Evolutionary conservation across 225 moss, liverwort and hornwort species (phyloP).

Genomic region (Marchantia polymorpha): DNA sequence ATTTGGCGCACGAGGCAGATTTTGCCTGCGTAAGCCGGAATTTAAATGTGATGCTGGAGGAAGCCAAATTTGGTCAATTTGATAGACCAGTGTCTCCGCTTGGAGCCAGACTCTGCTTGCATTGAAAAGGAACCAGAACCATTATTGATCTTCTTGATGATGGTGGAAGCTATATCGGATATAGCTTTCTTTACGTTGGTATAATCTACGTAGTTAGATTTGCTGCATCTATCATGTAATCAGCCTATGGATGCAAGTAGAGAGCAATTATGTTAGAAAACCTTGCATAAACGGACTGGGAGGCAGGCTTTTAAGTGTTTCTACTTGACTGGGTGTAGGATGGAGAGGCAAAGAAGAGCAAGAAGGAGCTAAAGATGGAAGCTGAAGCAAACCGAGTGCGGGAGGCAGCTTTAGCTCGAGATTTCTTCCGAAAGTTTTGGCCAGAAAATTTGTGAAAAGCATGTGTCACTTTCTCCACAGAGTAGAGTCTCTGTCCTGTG

Average conservation of each 20-base stretch:
- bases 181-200: not conserved
- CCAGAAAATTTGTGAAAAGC: slow-evolving; percentile 45
- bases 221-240: not conserved
- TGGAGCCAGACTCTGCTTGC: no score
- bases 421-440: slow-evolving; percentile 42
- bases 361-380: slow-evolving; percentile 39
- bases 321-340: slow-evolving; percentile 21
- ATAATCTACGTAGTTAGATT: not conserved
- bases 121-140: no score
- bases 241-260: not conserved
- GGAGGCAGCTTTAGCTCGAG: slow-evolving; percentile 36
- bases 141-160: not conserved
- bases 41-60: not conserved
- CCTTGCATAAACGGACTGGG: not conserved
- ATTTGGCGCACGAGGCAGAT: no score
- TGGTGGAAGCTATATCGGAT: not conserved
- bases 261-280: not conserved
- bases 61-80: no score
- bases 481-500: not conserved
- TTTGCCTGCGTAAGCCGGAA: not conserved
- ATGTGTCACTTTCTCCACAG: no score
- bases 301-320: not conserved
- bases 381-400: slow-evolving; percentile 44
- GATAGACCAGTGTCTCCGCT: not conserved
- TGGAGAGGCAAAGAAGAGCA: slow-evolving; percentile 27